phyloP scores from a whole-genome alignment of 768 basidiomycete genomes.

The Tricholoma sp. region DNA sequence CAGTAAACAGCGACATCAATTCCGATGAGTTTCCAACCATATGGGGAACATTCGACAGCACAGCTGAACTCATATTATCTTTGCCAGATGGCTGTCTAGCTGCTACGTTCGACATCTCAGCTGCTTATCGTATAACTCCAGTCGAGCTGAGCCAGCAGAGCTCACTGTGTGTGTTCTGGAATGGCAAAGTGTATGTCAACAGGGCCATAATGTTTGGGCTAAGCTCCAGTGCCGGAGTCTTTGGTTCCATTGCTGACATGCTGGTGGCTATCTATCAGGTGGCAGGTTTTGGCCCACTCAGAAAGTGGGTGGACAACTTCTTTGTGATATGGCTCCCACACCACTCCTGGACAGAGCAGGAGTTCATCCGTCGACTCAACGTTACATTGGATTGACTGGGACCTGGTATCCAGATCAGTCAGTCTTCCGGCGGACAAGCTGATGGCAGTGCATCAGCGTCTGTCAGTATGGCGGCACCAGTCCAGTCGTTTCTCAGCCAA shows the following conservation, averaged over 20 bases:
- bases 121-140: background rate
- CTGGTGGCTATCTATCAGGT: background rate
- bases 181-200: too few species aligned
- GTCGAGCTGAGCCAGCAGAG: background rate
- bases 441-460: too few species aligned
- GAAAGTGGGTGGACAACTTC: conserved; percentile 38
- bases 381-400: conserved; percentile 34
- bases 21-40: conserved; percentile 24
- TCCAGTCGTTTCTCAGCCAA: background rate
- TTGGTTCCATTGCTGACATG: conserved; percentile 29
- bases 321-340: conserved; percentile 19
- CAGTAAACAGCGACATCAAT: conserved; percentile 20
- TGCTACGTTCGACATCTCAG: background rate
- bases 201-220: too few species aligned
- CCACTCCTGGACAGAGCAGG: conserved; percentile 19
- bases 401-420: conserved; percentile 18
- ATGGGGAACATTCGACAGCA: conserved; percentile 34
- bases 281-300: background rate
- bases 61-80: conserved; percentile 19
- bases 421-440: conserved; percentile 22
- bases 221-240: too few species aligned
- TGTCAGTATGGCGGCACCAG: conserved; percentile 9
- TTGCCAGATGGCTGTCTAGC: too few species aligned
- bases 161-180: conserved; percentile 26
- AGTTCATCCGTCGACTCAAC: conserved; percentile 20